Percentiles rank a stretch among this genome's conserved stretches.
Conservation (phyloP, 1,284 basidiomycete species). For the Phylloporus sp. region DNA sequence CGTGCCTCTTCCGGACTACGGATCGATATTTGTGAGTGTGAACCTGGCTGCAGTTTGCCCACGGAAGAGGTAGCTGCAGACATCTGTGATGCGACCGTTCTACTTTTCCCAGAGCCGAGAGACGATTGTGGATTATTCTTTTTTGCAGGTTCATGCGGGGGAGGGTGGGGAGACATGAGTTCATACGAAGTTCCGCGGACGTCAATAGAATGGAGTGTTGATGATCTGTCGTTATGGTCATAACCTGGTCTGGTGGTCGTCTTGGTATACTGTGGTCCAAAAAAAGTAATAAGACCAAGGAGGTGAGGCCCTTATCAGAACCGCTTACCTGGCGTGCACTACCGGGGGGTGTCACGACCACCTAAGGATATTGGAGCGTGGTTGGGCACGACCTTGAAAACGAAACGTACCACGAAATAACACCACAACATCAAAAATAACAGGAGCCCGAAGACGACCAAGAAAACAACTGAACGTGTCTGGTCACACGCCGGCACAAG, state of each 20-base stretch:
- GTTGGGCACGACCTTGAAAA: not conserved
- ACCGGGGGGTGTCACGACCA: slow-evolving; percentile 57
- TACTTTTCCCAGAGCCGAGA: slow-evolving; percentile 28
- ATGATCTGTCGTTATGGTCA: slow-evolving; percentile 23
- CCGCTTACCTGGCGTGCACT: slow-evolving; percentile 55
- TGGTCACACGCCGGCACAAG: slow-evolving; percentile 8
- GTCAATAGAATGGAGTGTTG: slow-evolving; percentile 27
- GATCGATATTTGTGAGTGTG: slow-evolving; percentile 22
- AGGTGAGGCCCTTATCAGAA: not conserved
- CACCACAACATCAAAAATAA: slow-evolving; percentile 60
- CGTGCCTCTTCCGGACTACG: slow-evolving; percentile 24
- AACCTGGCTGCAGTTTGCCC: slow-evolving; percentile 16
- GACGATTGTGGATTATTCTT: slow-evolving; percentile 26
- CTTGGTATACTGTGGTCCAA: slow-evolving; percentile 27
- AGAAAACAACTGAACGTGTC: slow-evolving; percentile 47
- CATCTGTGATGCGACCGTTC: slow-evolving; percentile 9
- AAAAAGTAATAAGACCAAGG: not conserved
- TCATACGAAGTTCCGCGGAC: slow-evolving; percentile 35
- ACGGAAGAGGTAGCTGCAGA: slow-evolving; percentile 14
- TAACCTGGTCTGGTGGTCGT: slow-evolving; percentile 27
- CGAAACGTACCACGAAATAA: slow-evolving; percentile 51
- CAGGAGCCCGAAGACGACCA: slow-evolving; percentile 53
- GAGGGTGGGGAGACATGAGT: slow-evolving; percentile 26
- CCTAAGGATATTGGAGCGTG: slow-evolving; percentile 34
- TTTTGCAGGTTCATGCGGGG: slow-evolving; percentile 18